Percentiles rank a stretch among this genome's conserved stretches.
Conservation (phyloP, 352 stramenopile species). For the Thraustotheca clavata region DNA sequence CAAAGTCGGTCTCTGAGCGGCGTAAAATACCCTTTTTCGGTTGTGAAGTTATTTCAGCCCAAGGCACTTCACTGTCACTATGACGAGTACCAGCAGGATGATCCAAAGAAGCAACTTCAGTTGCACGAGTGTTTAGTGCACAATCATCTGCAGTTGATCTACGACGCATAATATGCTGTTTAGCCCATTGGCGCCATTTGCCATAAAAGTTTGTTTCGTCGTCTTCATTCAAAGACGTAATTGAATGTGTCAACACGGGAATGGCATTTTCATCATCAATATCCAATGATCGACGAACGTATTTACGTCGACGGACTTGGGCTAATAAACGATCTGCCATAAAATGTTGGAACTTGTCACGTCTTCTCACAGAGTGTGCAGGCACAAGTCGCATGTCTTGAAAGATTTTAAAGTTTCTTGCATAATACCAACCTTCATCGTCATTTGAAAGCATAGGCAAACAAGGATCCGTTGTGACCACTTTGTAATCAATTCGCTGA, state of each 20-base stretch:
- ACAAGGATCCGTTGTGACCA: conserved; percentile 39
- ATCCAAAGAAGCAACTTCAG: background rate
- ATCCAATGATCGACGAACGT: background rate
- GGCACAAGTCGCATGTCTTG: conserved; percentile 76
- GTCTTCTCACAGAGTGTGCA: conserved; percentile 30
- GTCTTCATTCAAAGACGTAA: background rate
- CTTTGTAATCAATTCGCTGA: conserved; percentile 64
- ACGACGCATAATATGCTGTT: background rate
- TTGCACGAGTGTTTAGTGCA: background rate
- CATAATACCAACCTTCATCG: conserved; percentile 80
- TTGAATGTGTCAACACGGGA: background rate
- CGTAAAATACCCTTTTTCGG: conserved; percentile 3
- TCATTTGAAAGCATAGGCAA: conserved; percentile 80
- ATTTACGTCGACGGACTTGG: conserved; percentile 57
- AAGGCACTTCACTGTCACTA: background rate
- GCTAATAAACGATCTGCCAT: conserved; percentile 76
- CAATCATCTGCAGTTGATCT: background rate
- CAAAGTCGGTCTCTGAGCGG: conserved; percentile 1
- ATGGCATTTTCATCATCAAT: conserved; percentile 5
- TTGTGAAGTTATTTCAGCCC: background rate
- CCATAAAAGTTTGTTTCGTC: conserved; percentile 20
- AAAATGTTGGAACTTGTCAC: conserved; percentile 79
- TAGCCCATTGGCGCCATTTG: conserved; percentile 22
- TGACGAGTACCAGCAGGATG: background rate
- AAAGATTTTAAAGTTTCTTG: conserved; percentile 82